Base-by-base conservation (phyloP, 805 yeast species). In the Ogataea thermomethanolica region DNA sequence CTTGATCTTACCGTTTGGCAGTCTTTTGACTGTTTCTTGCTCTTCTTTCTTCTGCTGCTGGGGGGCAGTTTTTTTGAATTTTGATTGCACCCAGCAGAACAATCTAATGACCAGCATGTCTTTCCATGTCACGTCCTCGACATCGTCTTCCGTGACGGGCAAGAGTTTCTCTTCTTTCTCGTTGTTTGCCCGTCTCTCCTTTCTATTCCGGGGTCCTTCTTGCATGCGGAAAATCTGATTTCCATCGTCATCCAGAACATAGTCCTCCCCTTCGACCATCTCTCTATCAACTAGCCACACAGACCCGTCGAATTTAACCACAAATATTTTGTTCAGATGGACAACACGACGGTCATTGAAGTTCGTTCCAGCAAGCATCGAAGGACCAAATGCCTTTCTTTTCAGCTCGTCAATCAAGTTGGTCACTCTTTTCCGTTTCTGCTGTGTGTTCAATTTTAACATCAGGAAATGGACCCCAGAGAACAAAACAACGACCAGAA, bases 1-100 rank as follows among this genome's bases (percentile, higher is more conserved):
- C 24, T 39, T 39, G 8, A 76, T 75, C 54, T 79, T 79, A 1
- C 86, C 86, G 52, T 79, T 80, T 8, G 83, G 82, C 44, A 80
- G 63, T 35, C 68, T 76, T 32, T 65, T 58, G 47, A 69, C 74
- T 9, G 36, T 33, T 1, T 13, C 41, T 70, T 37, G 20, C 17
- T 23, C 39, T 13, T 13, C 30, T 22, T 40, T n/a, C n/a, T 27
- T 11, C 14, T 24, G n/a, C 33, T 11, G 8, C 25, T 8, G n/a
- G n/a, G 7, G 17, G 10, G 9, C 15, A 7, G 35, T 24, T 15
- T 5, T 4, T 25, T 15, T 8, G 13, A 20, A 20, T 12, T 33
- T 21, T 7, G 73, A 79, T 75, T 79, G 78, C 2, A 71, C 3
- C 24, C 50, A 56, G 1, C 56, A 55, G 3, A 79, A 76, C 0